A percentile compares a stretch with the other conserved stretches of the same genome.
These are phyloP conservation scores for Paraphaeosphaeria sporulosa DNA, from an alignment of 2,329 filamentous ascomycete species.

Conservation along the genomic window DNA sequence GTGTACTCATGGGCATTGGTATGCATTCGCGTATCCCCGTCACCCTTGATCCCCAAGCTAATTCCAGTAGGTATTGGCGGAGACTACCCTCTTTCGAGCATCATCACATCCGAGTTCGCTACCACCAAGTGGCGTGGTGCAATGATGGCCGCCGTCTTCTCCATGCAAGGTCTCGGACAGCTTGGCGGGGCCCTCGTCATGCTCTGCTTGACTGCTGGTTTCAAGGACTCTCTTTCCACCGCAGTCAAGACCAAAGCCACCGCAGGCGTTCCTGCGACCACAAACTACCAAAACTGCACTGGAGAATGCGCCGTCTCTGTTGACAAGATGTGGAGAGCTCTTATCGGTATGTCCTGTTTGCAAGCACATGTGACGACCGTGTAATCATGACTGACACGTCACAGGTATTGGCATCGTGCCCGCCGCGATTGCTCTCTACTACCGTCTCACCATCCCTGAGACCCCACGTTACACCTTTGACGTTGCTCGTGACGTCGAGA, in stretches of 20 bases:
- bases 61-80: constrained; percentile 59
- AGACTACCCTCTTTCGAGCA: constrained; percentile 82
- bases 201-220: constrained; percentile 40
- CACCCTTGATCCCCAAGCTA: constrained; percentile 48
- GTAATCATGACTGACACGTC: constrained; percentile 62
- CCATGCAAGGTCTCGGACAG: constrained; percentile 55
- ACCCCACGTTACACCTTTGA: constrained; percentile 53
- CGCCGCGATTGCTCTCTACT: constrained; percentile 52
- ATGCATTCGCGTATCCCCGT: constrained; percentile 8
- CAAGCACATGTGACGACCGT: constrained; percentile 52
- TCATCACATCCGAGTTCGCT: constrained; percentile 72
- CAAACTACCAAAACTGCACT: constrained; percentile 34
- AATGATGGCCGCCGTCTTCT: constrained; percentile 54
- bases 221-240: constrained; percentile 37
- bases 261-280: not conserved
- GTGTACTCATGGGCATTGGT: constrained; percentile 52
- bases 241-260: constrained; percentile 10
- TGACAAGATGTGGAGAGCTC: constrained; percentile 53
- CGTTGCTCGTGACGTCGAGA: constrained; percentile 49
- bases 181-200: constrained; percentile 48
- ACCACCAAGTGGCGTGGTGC: constrained; percentile 51
- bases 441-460: constrained; percentile 53
- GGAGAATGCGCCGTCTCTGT: constrained; percentile 43
- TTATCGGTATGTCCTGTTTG: constrained; percentile 43
- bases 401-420: constrained; percentile 60